Conservation (phyloP, 345 rosid species). For the Rhizophora apiculata region DNA sequence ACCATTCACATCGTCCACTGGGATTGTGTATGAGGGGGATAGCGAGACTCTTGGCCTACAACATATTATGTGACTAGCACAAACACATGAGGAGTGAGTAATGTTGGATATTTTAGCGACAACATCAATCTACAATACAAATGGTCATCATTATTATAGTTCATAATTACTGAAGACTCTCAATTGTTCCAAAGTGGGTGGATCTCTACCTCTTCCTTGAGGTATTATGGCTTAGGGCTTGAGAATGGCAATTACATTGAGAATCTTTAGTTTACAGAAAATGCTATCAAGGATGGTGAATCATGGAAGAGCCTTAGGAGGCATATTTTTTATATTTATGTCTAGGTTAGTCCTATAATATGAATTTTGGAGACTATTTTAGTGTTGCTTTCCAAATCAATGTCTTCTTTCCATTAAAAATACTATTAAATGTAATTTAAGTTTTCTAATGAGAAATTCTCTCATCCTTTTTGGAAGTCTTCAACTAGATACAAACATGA, state of each 20-base stretch:
- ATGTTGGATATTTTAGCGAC: conserved; percentile 39
- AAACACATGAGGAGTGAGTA: conserved; percentile 48
- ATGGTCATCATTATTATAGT: conserved; percentile 25
- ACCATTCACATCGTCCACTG: conserved; percentile 32
- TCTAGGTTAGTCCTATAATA: conserved; percentile 33
- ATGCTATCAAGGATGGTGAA: conserved; percentile 12
- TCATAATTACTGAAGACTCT: conserved; percentile 25
- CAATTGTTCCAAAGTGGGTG: conserved; percentile 57
- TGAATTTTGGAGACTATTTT: neutral
- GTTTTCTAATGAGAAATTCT: no score
- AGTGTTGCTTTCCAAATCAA: neutral
- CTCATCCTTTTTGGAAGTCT: no score
- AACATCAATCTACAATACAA: conserved; percentile 30
- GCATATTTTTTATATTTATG: conserved; percentile 48
- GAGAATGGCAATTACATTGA: conserved; percentile 73
- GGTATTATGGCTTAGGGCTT: conserved; percentile 75
- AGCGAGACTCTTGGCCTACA: conserved; percentile 55
- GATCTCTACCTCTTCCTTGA: conserved; percentile 12
- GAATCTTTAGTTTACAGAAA: conserved; percentile 47
- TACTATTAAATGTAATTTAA: no score
- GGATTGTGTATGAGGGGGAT: conserved; percentile 47
- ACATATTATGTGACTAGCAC: conserved; percentile 42
- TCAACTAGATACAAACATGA: no score
- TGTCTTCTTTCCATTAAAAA: neutral
- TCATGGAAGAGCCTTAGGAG: conserved; percentile 46